Evolutionary conservation across 352 stramenopile genomes (phyloP).

Genomic region (Globisporangium parvum): DNA sequence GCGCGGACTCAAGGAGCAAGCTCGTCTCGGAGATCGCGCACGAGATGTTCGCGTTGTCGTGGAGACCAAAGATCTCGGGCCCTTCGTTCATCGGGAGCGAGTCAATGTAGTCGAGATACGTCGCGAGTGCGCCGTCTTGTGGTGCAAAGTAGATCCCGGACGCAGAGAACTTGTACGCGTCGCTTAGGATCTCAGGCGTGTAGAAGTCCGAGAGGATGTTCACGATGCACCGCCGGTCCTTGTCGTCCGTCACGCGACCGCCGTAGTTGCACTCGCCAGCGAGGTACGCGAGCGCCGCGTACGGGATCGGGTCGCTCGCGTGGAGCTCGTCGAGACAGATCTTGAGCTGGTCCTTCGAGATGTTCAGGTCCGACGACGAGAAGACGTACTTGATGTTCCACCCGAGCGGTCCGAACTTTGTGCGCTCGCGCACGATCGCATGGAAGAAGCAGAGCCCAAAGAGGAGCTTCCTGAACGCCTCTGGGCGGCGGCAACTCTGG

Average conservation of each 20-base stretch:
- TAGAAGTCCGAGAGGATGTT: slow-evolving; percentile 87
- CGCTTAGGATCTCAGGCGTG: slow-evolving; percentile 61
- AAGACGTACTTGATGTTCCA: slow-evolving; percentile 91
- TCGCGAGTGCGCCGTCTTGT: slow-evolving; percentile 28
- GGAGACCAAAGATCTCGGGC: slow-evolving; percentile 80
- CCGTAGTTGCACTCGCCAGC: slow-evolving; percentile 95
- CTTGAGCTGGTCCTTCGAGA: slow-evolving; percentile 83
- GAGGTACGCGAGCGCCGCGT: slow-evolving; percentile 88
- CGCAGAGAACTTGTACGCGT: slow-evolving; percentile 76
- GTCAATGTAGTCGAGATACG: slow-evolving; percentile 78
- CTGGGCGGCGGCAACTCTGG: slow-evolving; percentile 43
- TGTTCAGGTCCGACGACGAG: slow-evolving; percentile 77
- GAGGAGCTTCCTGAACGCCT: slow-evolving; percentile 81
- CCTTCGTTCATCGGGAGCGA: slow-evolving; percentile 82
- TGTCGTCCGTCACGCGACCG: slow-evolving; percentile 92
- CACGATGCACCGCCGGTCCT: slow-evolving; percentile 86
- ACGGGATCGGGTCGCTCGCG: slow-evolving; percentile 68
- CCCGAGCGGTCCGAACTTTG: slow-evolving; percentile 78
- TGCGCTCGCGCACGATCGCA: slow-evolving; percentile 77
- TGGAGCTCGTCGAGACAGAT: slow-evolving; percentile 75
- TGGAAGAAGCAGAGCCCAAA: slow-evolving; percentile 93
- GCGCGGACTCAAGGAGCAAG: slow-evolving; percentile 80
- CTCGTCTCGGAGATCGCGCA: slow-evolving; percentile 85
- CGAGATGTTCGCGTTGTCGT: slow-evolving; percentile 88
- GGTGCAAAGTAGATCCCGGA: slow-evolving; percentile 83